Conservation (phyloP, 1,284 basidiomycete genomes). For the Laetiporus sulphureus region DNA sequence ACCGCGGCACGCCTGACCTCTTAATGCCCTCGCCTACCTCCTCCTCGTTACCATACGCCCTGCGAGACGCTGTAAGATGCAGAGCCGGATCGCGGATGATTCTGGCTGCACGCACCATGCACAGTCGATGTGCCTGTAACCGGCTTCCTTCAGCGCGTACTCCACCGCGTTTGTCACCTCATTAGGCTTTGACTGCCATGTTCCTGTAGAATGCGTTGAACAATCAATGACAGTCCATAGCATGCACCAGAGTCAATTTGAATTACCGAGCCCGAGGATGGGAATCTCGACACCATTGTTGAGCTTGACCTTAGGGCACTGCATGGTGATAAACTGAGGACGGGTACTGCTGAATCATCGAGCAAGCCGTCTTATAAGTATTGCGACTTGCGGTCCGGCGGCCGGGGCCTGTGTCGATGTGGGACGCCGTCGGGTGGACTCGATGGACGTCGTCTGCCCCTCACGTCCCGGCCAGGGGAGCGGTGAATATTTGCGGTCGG, state of each 20-base stretch:
- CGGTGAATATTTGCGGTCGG: no score
- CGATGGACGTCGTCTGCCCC: no score
- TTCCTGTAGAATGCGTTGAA: conserved; percentile 38
- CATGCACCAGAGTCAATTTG: conserved; percentile 7
- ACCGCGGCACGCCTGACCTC: conserved; percentile 69
- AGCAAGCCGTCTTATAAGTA: no score
- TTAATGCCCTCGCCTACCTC: conserved; percentile 82
- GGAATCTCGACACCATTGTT: conserved; percentile 68
- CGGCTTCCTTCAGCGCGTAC: conserved; percentile 64
- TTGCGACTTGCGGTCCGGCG: not conserved
- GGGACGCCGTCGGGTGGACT: not conserved
- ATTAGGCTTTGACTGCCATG: conserved; percentile 74
- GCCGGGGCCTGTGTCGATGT: conserved; percentile 3
- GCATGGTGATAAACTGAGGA: conserved; percentile 10
- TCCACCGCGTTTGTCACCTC: conserved; percentile 66
- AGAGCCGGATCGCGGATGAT: not conserved
- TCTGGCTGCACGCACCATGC: conserved; percentile 45
- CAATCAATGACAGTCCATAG: not conserved
- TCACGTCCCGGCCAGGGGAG: no score
- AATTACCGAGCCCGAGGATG: conserved; percentile 61
- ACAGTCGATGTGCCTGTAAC: conserved; percentile 78
- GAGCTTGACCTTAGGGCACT: conserved; percentile 48
- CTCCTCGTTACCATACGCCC: conserved; percentile 72
- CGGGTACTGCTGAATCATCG: no score
- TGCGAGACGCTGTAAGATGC: conserved; percentile 13